A percentile compares a stretch with the other conserved stretches of the same genome.
Evolutionary conservation across 805 yeast species (phyloP).

Genomic region (Spathaspora passalidarum): DNA sequence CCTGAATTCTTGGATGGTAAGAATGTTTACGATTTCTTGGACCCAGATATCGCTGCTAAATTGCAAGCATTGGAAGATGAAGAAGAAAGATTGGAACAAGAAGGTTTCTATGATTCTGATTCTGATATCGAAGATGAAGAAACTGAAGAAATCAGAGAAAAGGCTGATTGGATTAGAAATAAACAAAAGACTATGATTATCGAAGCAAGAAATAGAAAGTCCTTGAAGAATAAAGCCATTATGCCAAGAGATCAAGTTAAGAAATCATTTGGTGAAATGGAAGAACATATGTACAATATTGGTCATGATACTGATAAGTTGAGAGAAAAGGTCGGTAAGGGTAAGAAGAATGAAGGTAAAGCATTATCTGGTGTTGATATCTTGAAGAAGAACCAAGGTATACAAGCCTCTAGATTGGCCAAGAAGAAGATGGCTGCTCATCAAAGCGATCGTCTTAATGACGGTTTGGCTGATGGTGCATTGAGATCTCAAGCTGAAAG

Average conservation of each 20-base stretch:
- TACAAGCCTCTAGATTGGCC: constrained; percentile 37
- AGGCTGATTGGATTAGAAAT: constrained; percentile 94
- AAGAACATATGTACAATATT: constrained; percentile 80
- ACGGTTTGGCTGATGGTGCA: constrained; percentile 81
- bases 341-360: constrained; percentile 32
- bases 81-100: constrained; percentile 88
- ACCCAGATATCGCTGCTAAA: constrained; percentile 91
- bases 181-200: constrained; percentile 92
- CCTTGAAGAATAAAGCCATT: constrained; percentile 79
- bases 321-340: constrained; percentile 42
- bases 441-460: constrained; percentile 80
- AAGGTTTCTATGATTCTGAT: constrained; percentile 95
- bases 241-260: constrained; percentile 88
- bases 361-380: constrained; percentile 75
- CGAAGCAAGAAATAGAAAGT: constrained; percentile 83
- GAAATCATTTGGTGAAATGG: constrained; percentile 76
- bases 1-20: constrained; percentile 96
- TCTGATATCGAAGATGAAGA: constrained; percentile 54
- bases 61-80: constrained; percentile 94
- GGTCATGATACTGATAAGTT: constrained; percentile 83
- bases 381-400: constrained; percentile 54
- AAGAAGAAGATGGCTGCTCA: constrained; percentile 46
- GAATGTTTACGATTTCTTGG: constrained; percentile 96
- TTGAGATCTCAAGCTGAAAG: constrained; percentile 82
- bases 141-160: constrained; percentile 66